Base-by-base conservation (phyloP, 495 filamentous ascomycete genomes). In the Hypoxylon perforatum region DNA sequence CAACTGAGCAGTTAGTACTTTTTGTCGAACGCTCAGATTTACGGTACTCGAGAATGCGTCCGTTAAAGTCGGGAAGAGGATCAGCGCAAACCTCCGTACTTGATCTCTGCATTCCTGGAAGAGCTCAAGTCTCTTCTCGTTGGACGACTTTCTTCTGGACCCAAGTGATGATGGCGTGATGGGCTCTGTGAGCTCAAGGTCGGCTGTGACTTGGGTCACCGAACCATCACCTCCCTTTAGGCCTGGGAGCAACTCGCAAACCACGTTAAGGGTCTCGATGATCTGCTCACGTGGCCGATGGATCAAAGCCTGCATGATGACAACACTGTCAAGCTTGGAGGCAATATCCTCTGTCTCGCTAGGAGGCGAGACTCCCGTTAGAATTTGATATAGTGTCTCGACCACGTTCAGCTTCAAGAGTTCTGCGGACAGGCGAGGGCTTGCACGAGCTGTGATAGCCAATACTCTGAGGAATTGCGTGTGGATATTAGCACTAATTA, bases 1-100 rank as follows among this genome's bases (percentile, higher is more conserved):
- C 28, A 98, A 81, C 67, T 99, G 96, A 17, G 96, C 95, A 28
- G 88, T 91, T 41, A 99, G 83, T 15, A 98, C 96, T 80, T 96
- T 97, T 70, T 98, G 92, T n/a, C 96, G 92, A 14, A 99, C 96
- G 49, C 84, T 91, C n/a, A 98, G 81, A 73, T 99, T 99, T 57
- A 99, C 94, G 3, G 96, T 99, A 77, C 95, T 98, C 2, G 95
- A 97, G 72, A 95, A 99, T 2, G 94, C 96, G 71, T 99, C 94
- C 15, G 96, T 98, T 36, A 99, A 81, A 14, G 96, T 99, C 4
- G 96, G 96, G 61, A 99, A 88, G n/a, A 99, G 81, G 50, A 99
- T 93, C 60, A 95, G 87, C 10, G 93, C 93, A 73, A 99, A 99
- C 22, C 96, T 89, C 70, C 90, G 91, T 23, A 98, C 85, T 75